Evolutionary conservation across 768 basidiomycete species (phyloP).

Genomic region (Macrocybe gigantea): DNA sequence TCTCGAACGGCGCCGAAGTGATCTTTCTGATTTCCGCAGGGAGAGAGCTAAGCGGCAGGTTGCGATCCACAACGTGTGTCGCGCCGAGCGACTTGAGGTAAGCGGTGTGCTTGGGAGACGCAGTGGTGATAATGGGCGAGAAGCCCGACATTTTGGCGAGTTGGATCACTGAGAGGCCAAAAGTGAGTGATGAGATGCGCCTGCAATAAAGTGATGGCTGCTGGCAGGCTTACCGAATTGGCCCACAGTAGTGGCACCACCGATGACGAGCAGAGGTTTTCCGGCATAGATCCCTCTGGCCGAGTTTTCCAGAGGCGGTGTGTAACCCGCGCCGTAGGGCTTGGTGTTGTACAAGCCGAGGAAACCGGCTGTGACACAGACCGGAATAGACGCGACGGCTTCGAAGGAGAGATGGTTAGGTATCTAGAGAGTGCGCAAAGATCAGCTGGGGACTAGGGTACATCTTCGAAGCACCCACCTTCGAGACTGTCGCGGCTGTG

Average conservation of each 20-base stretch:
- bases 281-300: conserved; percentile 9
- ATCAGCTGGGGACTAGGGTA: background rate
- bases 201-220: too few relatives aligned
- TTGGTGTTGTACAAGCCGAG: conserved; percentile 19
- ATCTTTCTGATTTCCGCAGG: conserved; percentile 5
- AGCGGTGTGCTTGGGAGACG: conserved; percentile 18
- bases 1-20: conserved; percentile 10
- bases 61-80: conserved; percentile 26
- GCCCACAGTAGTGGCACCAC: conserved; percentile 15
- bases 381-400: conserved; percentile 35
- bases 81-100: conserved; percentile 30
- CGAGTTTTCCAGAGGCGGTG: conserved; percentile 8
- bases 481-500: conserved; percentile 26
- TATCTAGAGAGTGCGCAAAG: conserved; percentile 19
- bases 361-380: conserved; percentile 36
- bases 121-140: conserved; percentile 30
- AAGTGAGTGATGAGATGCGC: background rate
- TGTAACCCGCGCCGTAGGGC: conserved; percentile 9
- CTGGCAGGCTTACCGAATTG: conserved; percentile 11
- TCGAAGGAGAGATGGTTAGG: conserved; percentile 36
- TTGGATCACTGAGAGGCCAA: conserved; percentile 30
- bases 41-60: conserved; percentile 2
- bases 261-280: conserved; percentile 14
- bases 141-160: conserved; percentile 32
- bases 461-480: conserved; percentile 12